Evolutionary conservation across 129 eudicot genomes (phyloP).

Genomic region (Escallonia rubra): DNA sequence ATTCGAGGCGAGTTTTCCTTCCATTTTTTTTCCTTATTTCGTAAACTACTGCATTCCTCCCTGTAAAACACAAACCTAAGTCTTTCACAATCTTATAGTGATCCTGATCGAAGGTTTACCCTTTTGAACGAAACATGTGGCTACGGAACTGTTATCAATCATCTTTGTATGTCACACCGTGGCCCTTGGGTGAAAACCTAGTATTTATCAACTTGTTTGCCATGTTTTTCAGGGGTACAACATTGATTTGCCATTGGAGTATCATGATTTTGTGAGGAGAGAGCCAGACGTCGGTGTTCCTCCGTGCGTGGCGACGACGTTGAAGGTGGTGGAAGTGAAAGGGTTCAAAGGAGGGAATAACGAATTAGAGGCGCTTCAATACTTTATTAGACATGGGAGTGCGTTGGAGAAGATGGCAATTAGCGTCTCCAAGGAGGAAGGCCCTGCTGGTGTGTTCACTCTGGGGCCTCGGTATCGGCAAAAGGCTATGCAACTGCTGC

Average conservation of each 20-base stretch:
- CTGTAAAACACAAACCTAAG: neutral
- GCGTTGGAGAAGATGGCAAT: conserved; percentile 5
- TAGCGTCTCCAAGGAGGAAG: neutral
- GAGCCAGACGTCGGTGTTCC: neutral
- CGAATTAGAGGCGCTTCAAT: neutral
- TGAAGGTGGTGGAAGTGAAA: conserved; percentile 8
- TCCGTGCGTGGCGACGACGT: conserved; percentile 1
- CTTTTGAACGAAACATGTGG: no score
- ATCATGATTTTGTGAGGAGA: neutral
- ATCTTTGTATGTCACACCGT: no score
- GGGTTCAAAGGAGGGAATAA: neutral
- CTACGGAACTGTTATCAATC: no score
- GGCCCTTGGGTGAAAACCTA: no score
- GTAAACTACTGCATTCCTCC: neutral
- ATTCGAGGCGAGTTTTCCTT: neutral
- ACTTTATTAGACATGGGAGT: conserved; percentile 8
- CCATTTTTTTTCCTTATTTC: neutral
- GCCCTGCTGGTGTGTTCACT: neutral
- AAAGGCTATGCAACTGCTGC: neutral
- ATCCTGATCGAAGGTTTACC: no score
- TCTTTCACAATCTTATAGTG: neutral
- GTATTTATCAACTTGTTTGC: no score
- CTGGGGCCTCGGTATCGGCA: neutral
- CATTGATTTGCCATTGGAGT: neutral
- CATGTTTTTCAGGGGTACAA: conserved; percentile 3